Base-by-base conservation (phyloP, 202 grass and related monocot species). In the Cymbopogon flexuosus region DNA sequence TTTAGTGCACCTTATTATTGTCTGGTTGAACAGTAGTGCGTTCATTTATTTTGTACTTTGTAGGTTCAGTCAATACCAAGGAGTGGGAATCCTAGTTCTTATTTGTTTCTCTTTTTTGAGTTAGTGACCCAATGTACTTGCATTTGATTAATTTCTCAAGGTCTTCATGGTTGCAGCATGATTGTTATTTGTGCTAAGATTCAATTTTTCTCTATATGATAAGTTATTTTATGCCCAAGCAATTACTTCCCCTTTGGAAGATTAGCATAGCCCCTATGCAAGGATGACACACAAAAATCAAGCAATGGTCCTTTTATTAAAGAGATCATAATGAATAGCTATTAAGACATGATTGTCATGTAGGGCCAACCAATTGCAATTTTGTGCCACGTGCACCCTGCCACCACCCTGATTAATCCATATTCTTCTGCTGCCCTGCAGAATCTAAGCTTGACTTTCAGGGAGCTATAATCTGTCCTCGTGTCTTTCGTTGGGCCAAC, bases 171-270 rank as follows among this genome's bases (percentile, higher is more conserved):
- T 21, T 68, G 37, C 14, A 6, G n/a, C 6, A 8, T 62, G 71
- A 23, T 76, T 70, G 39, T 75, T 68, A 68, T 83, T 66, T 78
- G 19, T 88, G 5, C 60, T 74, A 62, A 43, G 2, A 65, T 84
- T 56, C 43, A 78, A 71, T 22, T 1, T 35, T 46, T 68, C 19
- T 40, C 12, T 80, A 33, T 56, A 42, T 68, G 40, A 80, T 62
- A 18, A 36, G 0, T 61, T 65, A 27, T 37, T 73, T 16, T 51
- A 46, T 78, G 31, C 42, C 59, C n/a, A 56, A 66, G 64, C 19
- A 36, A 57, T 79, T 59, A 8, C n/a, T 62, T 16, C 21, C 29
- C 47, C 10, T 58, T 70, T 65, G 21, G 21, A 59, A 24, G 21
- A 24, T 24, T 23, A 59, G n/a, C 54, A 58, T 22, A 8, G 8